Base-by-base conservation (phyloP, 371 early-diverging fungal species). In the Mortierella sp. region DNA sequence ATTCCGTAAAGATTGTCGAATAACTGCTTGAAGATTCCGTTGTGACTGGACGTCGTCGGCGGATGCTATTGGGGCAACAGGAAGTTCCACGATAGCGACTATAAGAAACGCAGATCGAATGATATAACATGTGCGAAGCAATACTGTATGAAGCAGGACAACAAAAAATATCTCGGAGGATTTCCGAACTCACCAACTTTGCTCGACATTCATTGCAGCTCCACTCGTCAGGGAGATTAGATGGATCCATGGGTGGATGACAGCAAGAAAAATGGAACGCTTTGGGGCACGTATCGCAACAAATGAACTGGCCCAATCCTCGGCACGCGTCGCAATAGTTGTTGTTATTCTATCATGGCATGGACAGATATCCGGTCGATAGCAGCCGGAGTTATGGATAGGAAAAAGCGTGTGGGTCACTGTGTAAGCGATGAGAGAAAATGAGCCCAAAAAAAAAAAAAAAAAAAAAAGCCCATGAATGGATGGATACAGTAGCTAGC, bases 211-310 rank as follows among this genome's bases (percentile, higher is more conserved):
- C 83, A 39, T 80, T 82, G 59, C 92, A 92, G 75, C 75, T 86
- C 92, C 92, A 92, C 56, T 86, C 79, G 15, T 73, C 87, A 43
- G 84, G 83, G 5, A 86, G 67, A 32, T 84, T 81, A 23, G 78
- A 73, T 15, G 72, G 72, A 30, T 88, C 82, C 80, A 91, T 78
- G 6, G 92, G 92, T 9, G 92, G 92, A 32, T 92, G 86, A 24
- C 87, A 83, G 57, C 92, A 92, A 6, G 85, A 78, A 64, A 92
- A 90, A 61, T 92, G 92, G 70, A 90, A 92, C 6, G 87, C 88
- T 43, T 83, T 86, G n/a, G 92, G 92, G 53, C 92, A 92, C 11
- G 81, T 81, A 65, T 92, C 92, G 61, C 91, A 92, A 64, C 92
- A 92, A 51, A 92, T 63, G 47, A 92, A 87, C 50, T 84, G 82